Evolutionary conservation across 805 yeast genomes (phyloP).

Genomic region (Tanozyma kutaoensis): DNA sequence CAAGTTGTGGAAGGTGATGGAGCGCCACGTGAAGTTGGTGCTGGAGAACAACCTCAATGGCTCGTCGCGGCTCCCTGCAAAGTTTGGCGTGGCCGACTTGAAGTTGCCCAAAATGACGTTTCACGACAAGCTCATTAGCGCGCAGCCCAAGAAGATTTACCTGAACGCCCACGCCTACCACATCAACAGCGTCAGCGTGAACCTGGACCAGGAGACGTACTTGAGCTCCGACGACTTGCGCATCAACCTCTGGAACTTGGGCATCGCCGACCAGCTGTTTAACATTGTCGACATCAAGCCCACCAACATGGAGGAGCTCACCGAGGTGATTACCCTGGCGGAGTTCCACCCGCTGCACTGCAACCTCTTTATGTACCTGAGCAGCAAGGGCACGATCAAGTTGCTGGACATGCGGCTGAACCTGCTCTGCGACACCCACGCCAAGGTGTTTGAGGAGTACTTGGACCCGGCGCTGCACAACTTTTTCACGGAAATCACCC

Average conservation of each 20-base stretch:
- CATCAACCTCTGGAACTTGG: slow-evolving; percentile 90
- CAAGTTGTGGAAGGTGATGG: slow-evolving; percentile 92
- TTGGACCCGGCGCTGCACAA: slow-evolving; percentile 87
- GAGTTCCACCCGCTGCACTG: slow-evolving; percentile 92
- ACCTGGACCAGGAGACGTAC: slow-evolving; percentile 93
- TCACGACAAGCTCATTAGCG: slow-evolving; percentile 91
- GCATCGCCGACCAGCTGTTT: slow-evolving; percentile 88
- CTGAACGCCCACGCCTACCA: slow-evolving; percentile 98
- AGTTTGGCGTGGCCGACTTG: slow-evolving; percentile 27
- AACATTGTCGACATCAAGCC: slow-evolving; percentile 98
- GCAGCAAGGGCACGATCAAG: slow-evolving; percentile 91
- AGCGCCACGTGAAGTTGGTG: slow-evolving; percentile 82
- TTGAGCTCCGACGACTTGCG: slow-evolving; percentile 88
- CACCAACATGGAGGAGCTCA: slow-evolving; percentile 94
- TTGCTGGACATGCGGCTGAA: slow-evolving; percentile 93
- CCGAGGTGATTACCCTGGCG: slow-evolving; percentile 94
- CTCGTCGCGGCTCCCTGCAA: no score
- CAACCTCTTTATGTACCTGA: slow-evolving; percentile 88
- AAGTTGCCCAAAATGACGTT: slow-evolving; percentile 80
- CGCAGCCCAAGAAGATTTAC: slow-evolving; percentile 83
- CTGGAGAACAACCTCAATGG: slow-evolving; percentile 67
- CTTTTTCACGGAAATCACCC: slow-evolving; percentile 93
- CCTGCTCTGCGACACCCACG: slow-evolving; percentile 84
- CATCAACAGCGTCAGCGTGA: slow-evolving; percentile 88
- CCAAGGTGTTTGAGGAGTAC: slow-evolving; percentile 83